These are phyloP conservation scores for Pythium monospermum DNA, from an alignment of 352 stramenopile species.

Conservation along the genomic window DNA sequence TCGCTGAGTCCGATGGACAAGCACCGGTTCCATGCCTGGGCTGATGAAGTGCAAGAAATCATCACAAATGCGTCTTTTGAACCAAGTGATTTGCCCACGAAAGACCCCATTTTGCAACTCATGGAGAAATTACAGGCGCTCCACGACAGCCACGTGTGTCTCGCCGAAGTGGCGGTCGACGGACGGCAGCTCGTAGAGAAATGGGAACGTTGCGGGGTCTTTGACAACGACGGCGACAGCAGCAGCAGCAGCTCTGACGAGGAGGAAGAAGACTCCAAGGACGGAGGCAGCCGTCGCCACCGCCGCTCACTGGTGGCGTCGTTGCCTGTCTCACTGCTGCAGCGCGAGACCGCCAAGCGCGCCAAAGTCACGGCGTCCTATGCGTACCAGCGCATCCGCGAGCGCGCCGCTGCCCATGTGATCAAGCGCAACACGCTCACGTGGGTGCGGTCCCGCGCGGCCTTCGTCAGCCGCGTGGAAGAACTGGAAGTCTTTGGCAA, in stretches of 20 bases:
- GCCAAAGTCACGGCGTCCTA: slow-evolving; percentile 34
- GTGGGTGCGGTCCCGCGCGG: slow-evolving; percentile 45
- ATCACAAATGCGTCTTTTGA: slow-evolving; percentile 42
- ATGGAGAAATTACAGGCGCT: slow-evolving; percentile 53
- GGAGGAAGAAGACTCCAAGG: slow-evolving; percentile 21
- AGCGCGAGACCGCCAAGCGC: slow-evolving; percentile 7
- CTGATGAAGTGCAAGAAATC: slow-evolving; percentile 29
- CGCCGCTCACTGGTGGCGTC: no score
- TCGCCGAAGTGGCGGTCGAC: slow-evolving; percentile 48
- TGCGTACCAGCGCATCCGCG: slow-evolving; percentile 47
- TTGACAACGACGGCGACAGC: slow-evolving; percentile 22
- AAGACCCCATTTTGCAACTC: slow-evolving; percentile 42
- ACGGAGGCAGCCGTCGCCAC: no score
- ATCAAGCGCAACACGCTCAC: slow-evolving; percentile 57
- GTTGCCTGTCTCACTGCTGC: no score
- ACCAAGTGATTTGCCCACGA: slow-evolving; percentile 34
- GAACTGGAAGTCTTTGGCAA: slow-evolving; percentile 61
- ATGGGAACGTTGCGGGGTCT: slow-evolving; percentile 51
- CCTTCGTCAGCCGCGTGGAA: slow-evolving; percentile 49
- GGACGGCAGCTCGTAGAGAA: slow-evolving; percentile 38
- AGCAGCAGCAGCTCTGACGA: slow-evolving; percentile 19
- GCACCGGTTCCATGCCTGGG: slow-evolving; percentile 40
- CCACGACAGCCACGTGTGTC: slow-evolving; percentile 48
- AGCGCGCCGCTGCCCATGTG: slow-evolving; percentile 46
- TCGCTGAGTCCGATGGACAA: slow-evolving; percentile 47